These are phyloP conservation scores for Hymenoscyphus albidus DNA, from an alignment of 2,329 filamentous ascomycete genomes.

Conservation along the genomic window DNA sequence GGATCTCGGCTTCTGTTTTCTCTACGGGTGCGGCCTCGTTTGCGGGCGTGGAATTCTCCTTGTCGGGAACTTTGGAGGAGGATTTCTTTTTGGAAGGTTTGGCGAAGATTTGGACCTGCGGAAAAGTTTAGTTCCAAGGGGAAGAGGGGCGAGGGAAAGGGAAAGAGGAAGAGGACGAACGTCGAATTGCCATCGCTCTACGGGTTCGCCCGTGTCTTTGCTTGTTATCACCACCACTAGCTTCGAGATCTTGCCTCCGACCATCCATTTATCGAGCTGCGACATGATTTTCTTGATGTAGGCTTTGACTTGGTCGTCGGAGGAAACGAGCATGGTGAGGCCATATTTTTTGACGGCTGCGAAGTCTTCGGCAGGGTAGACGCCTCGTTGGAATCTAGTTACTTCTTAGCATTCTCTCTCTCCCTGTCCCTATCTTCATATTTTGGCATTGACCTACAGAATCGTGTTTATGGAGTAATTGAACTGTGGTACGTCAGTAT, in stretches of 20 bases:
- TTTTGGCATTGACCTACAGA: slow-evolving; percentile 52
- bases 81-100: slow-evolving; percentile 43
- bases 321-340: slow-evolving; percentile 76
- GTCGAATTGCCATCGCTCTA: slow-evolving; percentile 98
- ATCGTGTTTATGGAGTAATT: slow-evolving; percentile 99
- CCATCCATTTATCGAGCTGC: slow-evolving; percentile 97
- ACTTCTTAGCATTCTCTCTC: neutral
- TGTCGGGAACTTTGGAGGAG: slow-evolving; percentile 52
- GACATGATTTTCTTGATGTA: slow-evolving; percentile 99
- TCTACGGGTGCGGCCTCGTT: slow-evolving; percentile 47
- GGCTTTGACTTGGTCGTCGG: slow-evolving; percentile 96
- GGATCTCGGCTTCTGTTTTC: slow-evolving; percentile 91
- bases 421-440: neutral
- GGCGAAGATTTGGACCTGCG: slow-evolving; percentile 53
- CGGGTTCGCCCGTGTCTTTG: slow-evolving; percentile 93
- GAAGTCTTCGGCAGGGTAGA: slow-evolving; percentile 94
- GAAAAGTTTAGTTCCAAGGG: neutral
- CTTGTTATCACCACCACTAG: slow-evolving; percentile 94
- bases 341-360: slow-evolving; percentile 99
- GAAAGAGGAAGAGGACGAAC: slow-evolving; percentile 44
- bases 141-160: neutral
- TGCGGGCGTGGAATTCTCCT: slow-evolving; percentile 64
- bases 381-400: slow-evolving; percentile 73
- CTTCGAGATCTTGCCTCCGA: slow-evolving; percentile 93
- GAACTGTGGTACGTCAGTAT: slow-evolving; percentile 53